Evolutionary conservation across 2,329 filamentous ascomycete species (phyloP), one percentile per base, ranked within the genome.

Genomic region (Fusarium ramigenum): DNA sequence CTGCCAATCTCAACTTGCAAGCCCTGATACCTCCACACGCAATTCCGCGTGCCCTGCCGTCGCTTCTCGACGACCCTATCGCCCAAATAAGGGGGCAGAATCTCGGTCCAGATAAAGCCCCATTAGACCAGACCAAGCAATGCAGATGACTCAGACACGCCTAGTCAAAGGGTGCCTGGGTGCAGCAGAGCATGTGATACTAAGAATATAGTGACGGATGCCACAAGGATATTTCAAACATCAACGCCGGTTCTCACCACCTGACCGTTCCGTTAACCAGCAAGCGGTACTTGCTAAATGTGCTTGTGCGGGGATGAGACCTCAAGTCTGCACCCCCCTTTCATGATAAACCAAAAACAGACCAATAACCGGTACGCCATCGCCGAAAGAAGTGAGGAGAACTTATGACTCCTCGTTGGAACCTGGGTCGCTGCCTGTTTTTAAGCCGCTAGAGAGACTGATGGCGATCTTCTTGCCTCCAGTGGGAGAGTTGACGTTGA

Each of bases 401-500:
- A 60, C 57, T 80, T 75, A 85, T 42, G 80, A 79, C 60, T 85
- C 82, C 28, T 85, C 84, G 61, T 83, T 83, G 34, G 82, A 82
- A 67, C 82, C 78, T 49, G 80, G 69, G 46, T 78, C 78, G 30
- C 81, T 82, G 15, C 81, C 82, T 39, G 82, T 83, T 77, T 83
- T 85, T 32, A 86, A 73, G 37, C 83, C 81, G 9, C 87, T 80
- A 10, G 87, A 86, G 39, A 90, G 81, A 76, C 86, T 90, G 74
- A 91, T 91, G 61, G 88, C 84, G 75, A 91, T 90, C 79, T 90
- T 90, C 74, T 85, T 88, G 9, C 80, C 81, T 39, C 81, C 80
- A 42, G 80, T 82, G 30, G 82, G 84, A 10, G 83, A 79, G 58
- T 83, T 80, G 25, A 82, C 80, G 5, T 82, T 82, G 70, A 87